Percentiles rank a stretch among this genome's conserved stretches.
Conservation (phyloP, 805 yeast species). For the Wickerhamiella hasegawae region DNA sequence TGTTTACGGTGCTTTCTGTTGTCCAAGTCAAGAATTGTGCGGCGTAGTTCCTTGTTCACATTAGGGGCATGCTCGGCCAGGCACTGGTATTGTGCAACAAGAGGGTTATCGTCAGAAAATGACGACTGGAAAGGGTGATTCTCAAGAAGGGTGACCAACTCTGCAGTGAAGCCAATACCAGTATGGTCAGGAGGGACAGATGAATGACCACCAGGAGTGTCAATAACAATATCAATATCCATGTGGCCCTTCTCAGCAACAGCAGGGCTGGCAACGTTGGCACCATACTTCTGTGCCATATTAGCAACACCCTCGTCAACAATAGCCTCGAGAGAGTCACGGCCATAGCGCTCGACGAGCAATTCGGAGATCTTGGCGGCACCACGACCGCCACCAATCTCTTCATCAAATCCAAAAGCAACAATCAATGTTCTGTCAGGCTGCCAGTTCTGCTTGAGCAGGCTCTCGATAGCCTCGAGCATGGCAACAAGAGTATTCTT, state of each 20-base stretch:
- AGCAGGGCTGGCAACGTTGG: slow-evolving; percentile 36
- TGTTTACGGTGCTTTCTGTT: slow-evolving; percentile 7
- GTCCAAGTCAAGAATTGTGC: slow-evolving; percentile 10
- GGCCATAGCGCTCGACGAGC: slow-evolving; percentile 41
- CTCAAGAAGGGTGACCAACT: slow-evolving; percentile 42
- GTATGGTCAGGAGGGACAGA: slow-evolving; percentile 72
- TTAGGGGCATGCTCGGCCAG: slow-evolving; percentile 27
- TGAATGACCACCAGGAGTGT: slow-evolving; percentile 67
- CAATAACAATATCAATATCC: slow-evolving; percentile 32
- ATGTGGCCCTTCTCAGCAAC: slow-evolving; percentile 50
- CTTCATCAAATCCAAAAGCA: slow-evolving; percentile 74
- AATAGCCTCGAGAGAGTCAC: slow-evolving; percentile 43
- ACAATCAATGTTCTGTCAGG: slow-evolving; percentile 49
- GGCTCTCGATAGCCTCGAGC: slow-evolving; percentile 45
- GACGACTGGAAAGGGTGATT: slow-evolving; percentile 35
- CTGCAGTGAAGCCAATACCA: slow-evolving; percentile 56
- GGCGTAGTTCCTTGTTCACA: slow-evolving; percentile 9
- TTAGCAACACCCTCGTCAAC: slow-evolving; percentile 55
- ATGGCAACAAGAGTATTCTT: slow-evolving; percentile 53
- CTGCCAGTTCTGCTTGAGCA: slow-evolving; percentile 34
- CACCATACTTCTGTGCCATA: slow-evolving; percentile 27
- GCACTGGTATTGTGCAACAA: slow-evolving; percentile 42
- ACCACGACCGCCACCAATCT: slow-evolving; percentile 46
- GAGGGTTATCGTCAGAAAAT: slow-evolving; percentile 45
- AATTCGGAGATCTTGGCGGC: slow-evolving; percentile 37